Evolutionary conservation across 805 yeast species (phyloP), one percentile per base, ranked within the genome.

Genomic region (Myxozyma kluyveri): DNA sequence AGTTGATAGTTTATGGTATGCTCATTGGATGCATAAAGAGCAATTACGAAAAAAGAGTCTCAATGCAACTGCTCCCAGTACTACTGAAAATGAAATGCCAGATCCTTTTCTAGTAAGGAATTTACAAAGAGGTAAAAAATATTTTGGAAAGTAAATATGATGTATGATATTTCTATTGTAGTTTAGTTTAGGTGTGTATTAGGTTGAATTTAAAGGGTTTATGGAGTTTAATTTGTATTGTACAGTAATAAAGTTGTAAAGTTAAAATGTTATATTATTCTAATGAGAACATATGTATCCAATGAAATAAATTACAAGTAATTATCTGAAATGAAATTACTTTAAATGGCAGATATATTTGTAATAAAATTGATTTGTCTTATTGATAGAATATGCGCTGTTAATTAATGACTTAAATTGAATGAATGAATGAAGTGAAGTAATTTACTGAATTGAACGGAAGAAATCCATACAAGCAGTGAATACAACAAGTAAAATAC

Each of bases 401-500:
- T 22, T 36, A 14, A 9, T 18, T 4, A 4, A n/a, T 32, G 24
- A n/a, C 29, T 26, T n/a, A 41, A 6, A 41, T 41, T n/a, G n/a
- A 4, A 9, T 10, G 5, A 10, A 12, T 5, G 29, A 41, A 5
- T n/a, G 14, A 22, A 41, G 21, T 6, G 5, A 21, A 12, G 12
- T 27, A 17, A 23, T 18, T 44, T 54, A 54, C 42, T 53, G 52
- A 31, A 61, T 56, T 9, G 61, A 26, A 6, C 69, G 63, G 78
- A 93, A 93, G 75, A 88, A 88, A 69, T 90, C 96, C 95, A 90
- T 89, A 59, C 90, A 82, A 22, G 88, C 77, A 40, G 96, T 88
- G 78, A 89, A 93, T n/a, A 93, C 99, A 44, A 93, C 98, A 69
- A 93, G 78, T 66, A 93, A 75, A 62, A 93, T 89, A 76, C 99